Percentiles rank a stretch among this genome's conserved stretches.
Evolutionary conservation across 2,329 filamentous ascomycete species (phyloP).

Genomic region (Apiospora aurea): DNA sequence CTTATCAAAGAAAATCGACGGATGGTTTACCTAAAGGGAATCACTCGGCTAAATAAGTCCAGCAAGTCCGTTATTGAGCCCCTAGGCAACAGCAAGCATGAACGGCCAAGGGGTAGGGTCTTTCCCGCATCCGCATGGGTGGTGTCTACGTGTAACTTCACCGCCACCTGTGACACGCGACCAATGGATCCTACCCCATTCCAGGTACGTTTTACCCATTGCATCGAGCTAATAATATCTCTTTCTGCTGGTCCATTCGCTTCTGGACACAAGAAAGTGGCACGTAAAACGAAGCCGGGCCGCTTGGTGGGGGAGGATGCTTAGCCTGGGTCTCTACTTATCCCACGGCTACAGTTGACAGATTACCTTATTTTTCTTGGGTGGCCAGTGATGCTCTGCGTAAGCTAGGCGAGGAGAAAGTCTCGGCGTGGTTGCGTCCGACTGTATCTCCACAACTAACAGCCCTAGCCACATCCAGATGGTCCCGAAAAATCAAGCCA

Average conservation of each 20-base stretch:
- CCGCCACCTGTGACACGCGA: slow-evolving; percentile 3
- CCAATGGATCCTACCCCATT: not conserved
- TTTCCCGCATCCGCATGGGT: not conserved
- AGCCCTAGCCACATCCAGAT: not conserved
- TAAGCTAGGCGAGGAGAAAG: not conserved
- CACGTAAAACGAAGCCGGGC: not conserved
- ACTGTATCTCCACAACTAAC: not conserved
- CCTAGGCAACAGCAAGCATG: not conserved
- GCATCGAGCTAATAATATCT: not conserved
- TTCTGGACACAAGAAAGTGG: not conserved
- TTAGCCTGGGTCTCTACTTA: not conserved
- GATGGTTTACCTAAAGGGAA: not conserved
- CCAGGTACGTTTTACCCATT: not conserved
- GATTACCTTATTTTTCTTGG: not conserved
- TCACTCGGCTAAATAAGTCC: not conserved
- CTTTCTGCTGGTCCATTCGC: not conserved
- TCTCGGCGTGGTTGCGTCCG: not conserved
- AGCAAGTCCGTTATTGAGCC: not conserved
- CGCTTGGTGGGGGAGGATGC: not conserved
- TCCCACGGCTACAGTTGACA: not conserved
- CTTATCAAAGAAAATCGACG: not conserved
- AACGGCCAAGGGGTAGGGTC: not conserved
- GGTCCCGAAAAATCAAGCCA: not conserved
- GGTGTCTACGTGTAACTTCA: not conserved
- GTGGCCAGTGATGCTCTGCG: not conserved